Evolutionary conservation across 2,329 filamentous ascomycete genomes (phyloP).

Genomic region (Diaporthe caulivora): DNA sequence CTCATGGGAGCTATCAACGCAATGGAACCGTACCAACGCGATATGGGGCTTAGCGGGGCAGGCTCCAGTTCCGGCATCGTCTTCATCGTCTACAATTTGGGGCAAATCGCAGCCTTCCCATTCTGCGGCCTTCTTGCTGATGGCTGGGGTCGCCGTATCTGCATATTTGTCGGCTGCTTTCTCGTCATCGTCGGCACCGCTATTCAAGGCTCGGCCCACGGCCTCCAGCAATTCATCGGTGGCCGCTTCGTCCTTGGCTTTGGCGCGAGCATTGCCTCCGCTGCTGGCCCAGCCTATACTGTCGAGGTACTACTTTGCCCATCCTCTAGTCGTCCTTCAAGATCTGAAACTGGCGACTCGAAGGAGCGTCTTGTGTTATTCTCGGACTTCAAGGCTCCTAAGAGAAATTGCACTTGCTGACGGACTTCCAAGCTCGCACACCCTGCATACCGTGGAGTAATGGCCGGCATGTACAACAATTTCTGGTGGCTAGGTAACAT

Average conservation of each 20-base stretch:
- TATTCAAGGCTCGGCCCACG: slow-evolving; percentile 57
- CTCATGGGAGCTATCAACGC: slow-evolving; percentile 66
- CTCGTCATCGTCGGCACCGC: slow-evolving; percentile 60
- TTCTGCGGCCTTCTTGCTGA: slow-evolving; percentile 62
- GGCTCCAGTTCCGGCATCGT: slow-evolving; percentile 59
- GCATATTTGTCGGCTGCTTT: slow-evolving; percentile 60
- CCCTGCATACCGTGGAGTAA: slow-evolving; percentile 58
- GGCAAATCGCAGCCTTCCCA: slow-evolving; percentile 59
- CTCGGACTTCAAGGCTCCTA: no score
- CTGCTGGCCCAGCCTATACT: slow-evolving; percentile 61
- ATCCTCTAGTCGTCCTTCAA: no score
- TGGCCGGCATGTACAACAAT: slow-evolving; percentile 58
- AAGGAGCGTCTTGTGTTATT: neutral
- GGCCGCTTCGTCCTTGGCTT: slow-evolving; percentile 74
- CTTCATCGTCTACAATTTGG: slow-evolving; percentile 65
- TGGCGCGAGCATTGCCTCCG: slow-evolving; percentile 60
- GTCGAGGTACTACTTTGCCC: slow-evolving; percentile 49
- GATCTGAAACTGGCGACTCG: slow-evolving; percentile 51
- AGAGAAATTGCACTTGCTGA: neutral
- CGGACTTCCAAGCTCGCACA: slow-evolving; percentile 28
- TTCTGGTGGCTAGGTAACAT: slow-evolving; percentile 63
- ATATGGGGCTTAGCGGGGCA: slow-evolving; percentile 54
- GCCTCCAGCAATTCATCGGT: slow-evolving; percentile 59
- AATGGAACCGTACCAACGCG: slow-evolving; percentile 62
- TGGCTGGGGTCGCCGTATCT: slow-evolving; percentile 59